Conservation (phyloP, 2,329 filamentous ascomycete genomes). For the Seiridium cupressi region DNA sequence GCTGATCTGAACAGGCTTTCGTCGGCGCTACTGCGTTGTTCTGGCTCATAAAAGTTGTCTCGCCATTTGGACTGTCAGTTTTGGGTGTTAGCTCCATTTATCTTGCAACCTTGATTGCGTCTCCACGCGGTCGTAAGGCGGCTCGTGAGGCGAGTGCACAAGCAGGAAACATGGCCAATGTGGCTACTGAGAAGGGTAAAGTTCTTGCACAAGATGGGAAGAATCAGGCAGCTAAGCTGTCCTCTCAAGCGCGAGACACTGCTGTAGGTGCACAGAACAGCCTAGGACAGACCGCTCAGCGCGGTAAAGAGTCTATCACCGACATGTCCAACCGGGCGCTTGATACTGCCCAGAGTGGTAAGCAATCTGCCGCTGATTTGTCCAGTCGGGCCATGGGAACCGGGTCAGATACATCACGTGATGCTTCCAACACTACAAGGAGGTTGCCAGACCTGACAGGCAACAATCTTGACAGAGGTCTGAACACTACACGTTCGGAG, state of each 20-base stretch:
- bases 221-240: background rate
- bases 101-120: background rate
- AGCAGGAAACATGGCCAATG: background rate
- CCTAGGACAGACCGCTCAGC: background rate
- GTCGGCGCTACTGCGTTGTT: background rate
- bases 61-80: background rate
- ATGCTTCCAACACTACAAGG: too few species aligned
- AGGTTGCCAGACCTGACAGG: too few species aligned
- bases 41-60: conserved; percentile 2
- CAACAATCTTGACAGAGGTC: too few species aligned
- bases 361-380: too few species aligned
- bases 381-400: too few species aligned
- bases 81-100: conserved; percentile 1
- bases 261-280: background rate
- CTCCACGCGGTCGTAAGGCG: background rate
- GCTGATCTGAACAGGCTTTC: background rate
- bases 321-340: too few species aligned
- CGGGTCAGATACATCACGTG: too few species aligned
- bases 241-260: background rate
- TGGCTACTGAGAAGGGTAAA: background rate
- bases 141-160: background rate
- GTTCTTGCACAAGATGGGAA: background rate
- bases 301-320: too few species aligned
- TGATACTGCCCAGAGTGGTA: too few species aligned
- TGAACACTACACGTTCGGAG: too few species aligned